These are phyloP conservation scores for Melaleuca quinquenervia DNA, from an alignment of 345 rosid genomes.

Conservation along the genomic window DNA sequence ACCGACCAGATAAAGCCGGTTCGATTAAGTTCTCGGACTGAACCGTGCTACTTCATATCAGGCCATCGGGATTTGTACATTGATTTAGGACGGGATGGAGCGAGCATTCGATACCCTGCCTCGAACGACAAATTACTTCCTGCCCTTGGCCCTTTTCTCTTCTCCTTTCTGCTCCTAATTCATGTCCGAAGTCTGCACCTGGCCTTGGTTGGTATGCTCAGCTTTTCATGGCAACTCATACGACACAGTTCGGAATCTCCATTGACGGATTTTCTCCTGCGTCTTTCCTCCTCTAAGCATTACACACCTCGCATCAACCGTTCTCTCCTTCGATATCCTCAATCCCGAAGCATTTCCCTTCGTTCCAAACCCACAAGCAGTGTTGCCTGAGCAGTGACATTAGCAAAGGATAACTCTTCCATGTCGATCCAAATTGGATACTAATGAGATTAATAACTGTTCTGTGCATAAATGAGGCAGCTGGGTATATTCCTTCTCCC, in stretches of 20 bases:
- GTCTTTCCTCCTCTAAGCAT: not conserved
- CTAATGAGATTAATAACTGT: not conserved
- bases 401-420: not conserved
- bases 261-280: not conserved
- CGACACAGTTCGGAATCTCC: not conserved
- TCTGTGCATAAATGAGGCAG: not conserved
- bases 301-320: not conserved
- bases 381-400: not conserved
- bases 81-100: not conserved
- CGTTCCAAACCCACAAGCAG: not conserved
- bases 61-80: not conserved
- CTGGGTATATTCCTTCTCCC: not conserved
- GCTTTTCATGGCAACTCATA: not conserved
- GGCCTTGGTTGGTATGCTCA: not conserved
- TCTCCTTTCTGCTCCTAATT: not conserved
- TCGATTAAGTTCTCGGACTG: fast-evolving
- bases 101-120: not conserved
- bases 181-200: not conserved
- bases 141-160: fast-evolving
- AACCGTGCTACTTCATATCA: not conserved
- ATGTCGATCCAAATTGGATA: not conserved
- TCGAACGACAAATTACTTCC: not conserved
- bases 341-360: not conserved
- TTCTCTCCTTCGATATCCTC: not conserved
- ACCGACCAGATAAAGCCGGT: not conserved